Conservation (phyloP, 192 early-diverging fungal genomes). For the Linnemannia elongata region DNA sequence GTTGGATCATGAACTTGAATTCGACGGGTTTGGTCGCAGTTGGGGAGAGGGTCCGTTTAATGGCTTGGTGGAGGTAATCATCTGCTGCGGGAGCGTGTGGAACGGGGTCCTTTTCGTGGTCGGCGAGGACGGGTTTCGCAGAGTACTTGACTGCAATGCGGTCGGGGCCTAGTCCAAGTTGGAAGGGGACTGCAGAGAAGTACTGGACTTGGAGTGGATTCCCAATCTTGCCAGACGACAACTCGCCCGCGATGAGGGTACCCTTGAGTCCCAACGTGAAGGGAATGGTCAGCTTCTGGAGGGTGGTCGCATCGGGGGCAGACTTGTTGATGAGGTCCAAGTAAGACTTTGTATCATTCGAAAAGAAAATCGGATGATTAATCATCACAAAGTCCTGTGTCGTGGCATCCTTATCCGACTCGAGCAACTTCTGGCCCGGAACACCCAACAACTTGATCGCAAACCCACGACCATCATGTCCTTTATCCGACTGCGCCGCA, state of each 20-base stretch:
- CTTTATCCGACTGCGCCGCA: conserved; percentile 10
- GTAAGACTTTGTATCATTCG: conserved; percentile 21
- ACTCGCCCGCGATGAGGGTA: neutral
- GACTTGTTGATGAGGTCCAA: neutral
- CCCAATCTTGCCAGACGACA: conserved; percentile 19
- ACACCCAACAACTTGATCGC: conserved; percentile 48
- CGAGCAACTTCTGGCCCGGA: conserved; percentile 20
- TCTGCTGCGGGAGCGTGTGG: neutral
- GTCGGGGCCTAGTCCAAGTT: conserved; percentile 25
- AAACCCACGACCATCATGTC: conserved; percentile 28
- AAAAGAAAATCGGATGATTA: conserved; percentile 29
- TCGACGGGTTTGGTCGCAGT: neutral
- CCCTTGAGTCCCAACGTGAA: conserved; percentile 34
- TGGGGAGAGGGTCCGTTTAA: conserved; percentile 14
- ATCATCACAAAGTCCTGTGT: conserved; percentile 52
- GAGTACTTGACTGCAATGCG: conserved; percentile 46
- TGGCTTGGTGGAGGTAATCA: conserved; percentile 31
- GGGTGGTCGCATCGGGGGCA: neutral
- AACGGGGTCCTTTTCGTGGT: conserved; percentile 10
- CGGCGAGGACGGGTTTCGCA: conserved; percentile 18
- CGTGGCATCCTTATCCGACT: conserved; percentile 32
- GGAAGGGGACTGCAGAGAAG: conserved; percentile 33
- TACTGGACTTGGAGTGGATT: conserved; percentile 48
- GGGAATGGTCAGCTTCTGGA: conserved; percentile 24
- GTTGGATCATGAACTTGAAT: conserved; percentile 42